Conservation (phyloP, 441 rosid genomes). For the Euphorbia corollata region DNA sequence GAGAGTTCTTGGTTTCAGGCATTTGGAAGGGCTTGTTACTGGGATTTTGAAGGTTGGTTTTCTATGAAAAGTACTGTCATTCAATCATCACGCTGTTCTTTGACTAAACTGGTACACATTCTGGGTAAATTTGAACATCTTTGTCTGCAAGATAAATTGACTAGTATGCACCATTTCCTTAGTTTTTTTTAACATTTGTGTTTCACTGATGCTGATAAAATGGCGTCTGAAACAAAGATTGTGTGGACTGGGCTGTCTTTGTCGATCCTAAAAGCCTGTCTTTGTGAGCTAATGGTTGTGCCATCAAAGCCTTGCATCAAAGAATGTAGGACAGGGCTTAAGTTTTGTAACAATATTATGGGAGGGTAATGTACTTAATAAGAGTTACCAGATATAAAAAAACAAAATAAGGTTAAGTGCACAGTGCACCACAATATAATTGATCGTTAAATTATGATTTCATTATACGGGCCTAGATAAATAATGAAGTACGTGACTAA, state of each 20-base stretch:
- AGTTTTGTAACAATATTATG: neutral
- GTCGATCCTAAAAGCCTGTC: neutral
- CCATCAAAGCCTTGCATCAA: neutral
- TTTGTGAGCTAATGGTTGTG: neutral
- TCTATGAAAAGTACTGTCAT: conserved; percentile 8
- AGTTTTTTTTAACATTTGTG: neutral
- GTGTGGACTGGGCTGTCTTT: too few relatives aligned
- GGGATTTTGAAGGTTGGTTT: conserved; percentile 78
- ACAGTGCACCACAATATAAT: too few relatives aligned
- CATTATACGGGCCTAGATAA: neutral
- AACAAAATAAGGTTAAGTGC: too few relatives aligned
- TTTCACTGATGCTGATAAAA: neutral
- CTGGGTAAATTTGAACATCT: neutral
- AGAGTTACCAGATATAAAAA: too few relatives aligned
- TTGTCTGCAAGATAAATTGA: neutral
- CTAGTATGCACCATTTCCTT: neutral
- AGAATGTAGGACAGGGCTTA: neutral
- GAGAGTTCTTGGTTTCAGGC: conserved; percentile 75
- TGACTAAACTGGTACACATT: conserved; percentile 4
- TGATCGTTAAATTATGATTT: neutral
- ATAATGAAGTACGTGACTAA: neutral
- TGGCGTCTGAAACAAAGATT: too few relatives aligned
- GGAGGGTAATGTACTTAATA: neutral
- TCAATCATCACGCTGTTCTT: neutral
- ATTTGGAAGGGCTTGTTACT: conserved; percentile 85